phyloP scores from a whole-genome alignment of 2,329 filamentous ascomycete species.

The Monosporascus sp. region DNA sequence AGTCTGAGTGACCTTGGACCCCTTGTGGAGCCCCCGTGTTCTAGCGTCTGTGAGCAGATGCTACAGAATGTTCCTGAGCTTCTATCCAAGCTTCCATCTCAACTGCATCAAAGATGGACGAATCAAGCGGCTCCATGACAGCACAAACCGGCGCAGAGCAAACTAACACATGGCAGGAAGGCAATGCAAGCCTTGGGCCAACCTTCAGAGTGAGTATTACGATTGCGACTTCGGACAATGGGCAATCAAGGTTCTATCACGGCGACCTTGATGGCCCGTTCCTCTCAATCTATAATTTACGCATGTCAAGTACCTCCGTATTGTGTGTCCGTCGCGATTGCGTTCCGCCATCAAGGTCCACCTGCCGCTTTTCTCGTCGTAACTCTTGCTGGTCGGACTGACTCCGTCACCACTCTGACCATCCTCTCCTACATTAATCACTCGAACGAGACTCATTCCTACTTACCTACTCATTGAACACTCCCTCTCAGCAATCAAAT shows the following conservation, averaged over 20 bases:
- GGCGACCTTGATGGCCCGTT: neutral
- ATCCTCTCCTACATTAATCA: too few species aligned
- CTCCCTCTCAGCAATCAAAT: neutral
- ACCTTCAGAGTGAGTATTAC: neutral
- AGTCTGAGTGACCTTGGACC: too few species aligned
- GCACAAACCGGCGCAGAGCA: too few species aligned
- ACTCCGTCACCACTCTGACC: neutral
- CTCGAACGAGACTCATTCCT: neutral
- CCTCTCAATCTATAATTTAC: neutral
- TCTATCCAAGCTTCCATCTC: neutral
- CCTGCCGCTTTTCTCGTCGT: neutral
- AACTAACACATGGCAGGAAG: neutral
- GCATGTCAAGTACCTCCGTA: neutral
- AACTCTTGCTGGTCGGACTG: neutral
- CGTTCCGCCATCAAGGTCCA: neutral
- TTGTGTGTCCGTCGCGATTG: neutral
- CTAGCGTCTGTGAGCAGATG: too few species aligned
- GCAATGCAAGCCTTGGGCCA: neutral
- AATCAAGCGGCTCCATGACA: neutral
- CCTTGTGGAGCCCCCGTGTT: too few species aligned
- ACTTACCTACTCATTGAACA: neutral
- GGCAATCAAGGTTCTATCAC: neutral
- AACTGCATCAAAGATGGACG: neutral
- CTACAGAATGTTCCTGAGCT: neutral
- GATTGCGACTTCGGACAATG: neutral